phyloP scores from a whole-genome alignment of 2,329 filamentous ascomycete genomes.

The Neophaeococcomyces aloes region DNA sequence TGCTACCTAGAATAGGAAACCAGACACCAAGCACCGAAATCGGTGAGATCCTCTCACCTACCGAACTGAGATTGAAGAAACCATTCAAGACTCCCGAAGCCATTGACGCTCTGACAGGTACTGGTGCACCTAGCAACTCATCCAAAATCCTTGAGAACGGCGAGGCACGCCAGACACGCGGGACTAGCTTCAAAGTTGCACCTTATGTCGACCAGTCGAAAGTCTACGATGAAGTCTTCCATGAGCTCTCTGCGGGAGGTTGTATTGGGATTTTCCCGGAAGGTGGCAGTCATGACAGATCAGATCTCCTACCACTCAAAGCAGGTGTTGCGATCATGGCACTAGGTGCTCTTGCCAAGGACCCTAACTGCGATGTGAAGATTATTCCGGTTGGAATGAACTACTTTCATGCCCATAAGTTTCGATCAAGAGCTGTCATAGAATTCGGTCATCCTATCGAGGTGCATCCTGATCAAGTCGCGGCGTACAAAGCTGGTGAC shows the following conservation, averaged over 20 bases:
- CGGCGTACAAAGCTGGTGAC: conserved; percentile 73
- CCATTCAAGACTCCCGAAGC: conserved; percentile 69
- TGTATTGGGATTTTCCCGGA: conserved; percentile 97
- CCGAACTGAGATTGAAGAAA: conserved; percentile 78
- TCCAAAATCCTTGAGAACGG: conserved; percentile 22
- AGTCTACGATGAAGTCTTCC: conserved; percentile 89
- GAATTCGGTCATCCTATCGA: conserved; percentile 89
- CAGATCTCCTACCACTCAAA: conserved; percentile 83
- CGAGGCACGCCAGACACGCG: conserved; percentile 58
- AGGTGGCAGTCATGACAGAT: conserved; percentile 89
- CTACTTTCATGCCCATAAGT: conserved; percentile 98
- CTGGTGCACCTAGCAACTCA: conserved; percentile 29
- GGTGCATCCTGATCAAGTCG: conserved; percentile 68
- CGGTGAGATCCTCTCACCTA: conserved; percentile 63
- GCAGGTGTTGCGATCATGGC: conserved; percentile 98
- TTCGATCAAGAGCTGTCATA: conserved; percentile 86
- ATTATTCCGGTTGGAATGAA: conserved; percentile 99
- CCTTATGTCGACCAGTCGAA: conserved; percentile 89
- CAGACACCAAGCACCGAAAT: conserved; percentile 75
- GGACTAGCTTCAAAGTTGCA: conserved; percentile 75
- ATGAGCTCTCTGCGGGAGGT: conserved; percentile 66
- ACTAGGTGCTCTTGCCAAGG: conserved; percentile 72
- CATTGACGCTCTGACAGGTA: conserved; percentile 69
- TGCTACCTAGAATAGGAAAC: conserved; percentile 74
- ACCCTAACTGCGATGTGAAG: conserved; percentile 78